These are phyloP conservation scores for Stevia rebaudiana DNA, from an alignment of 140 eudicot genomes.

Conservation along the genomic window DNA sequence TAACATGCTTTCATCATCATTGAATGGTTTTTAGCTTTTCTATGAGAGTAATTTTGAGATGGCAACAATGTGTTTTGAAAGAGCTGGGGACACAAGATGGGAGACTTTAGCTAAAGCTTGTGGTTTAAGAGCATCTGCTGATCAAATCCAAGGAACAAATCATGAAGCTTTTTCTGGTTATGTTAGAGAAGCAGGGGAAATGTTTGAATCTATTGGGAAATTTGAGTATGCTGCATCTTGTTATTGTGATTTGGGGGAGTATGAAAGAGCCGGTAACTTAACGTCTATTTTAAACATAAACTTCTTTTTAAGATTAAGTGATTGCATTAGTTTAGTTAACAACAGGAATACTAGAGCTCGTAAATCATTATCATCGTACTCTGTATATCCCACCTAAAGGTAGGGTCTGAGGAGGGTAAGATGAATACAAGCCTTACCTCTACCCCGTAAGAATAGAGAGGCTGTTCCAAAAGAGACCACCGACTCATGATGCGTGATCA, in stretches of 20 bases:
- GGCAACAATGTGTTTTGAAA: constrained; percentile 84
- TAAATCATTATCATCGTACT: too few species aligned
- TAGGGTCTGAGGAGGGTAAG: too few species aligned
- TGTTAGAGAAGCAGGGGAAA: constrained; percentile 60
- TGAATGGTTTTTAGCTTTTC: constrained; percentile 40
- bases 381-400: too few species aligned
- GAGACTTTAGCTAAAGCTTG: constrained; percentile 60
- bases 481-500: too few species aligned
- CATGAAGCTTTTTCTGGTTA: constrained; percentile 27
- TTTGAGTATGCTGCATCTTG: constrained; percentile 60
- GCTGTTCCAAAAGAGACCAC: too few species aligned
- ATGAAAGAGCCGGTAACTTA: constrained; percentile 57
- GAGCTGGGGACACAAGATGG: constrained; percentile 65
- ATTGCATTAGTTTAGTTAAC: background rate
- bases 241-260: constrained; percentile 60
- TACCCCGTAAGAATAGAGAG: too few species aligned
- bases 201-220: constrained; percentile 59
- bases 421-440: too few species aligned
- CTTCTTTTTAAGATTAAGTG: background rate
- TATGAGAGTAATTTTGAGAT: constrained; percentile 63
- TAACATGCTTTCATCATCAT: background rate
- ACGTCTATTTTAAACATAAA: background rate
- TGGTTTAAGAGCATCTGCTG: constrained; percentile 47
- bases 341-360: too few species aligned
- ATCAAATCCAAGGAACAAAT: constrained; percentile 36